Evolutionary conservation across 768 basidiomycete genomes (phyloP).

Genomic region (Boletus fagicola): DNA sequence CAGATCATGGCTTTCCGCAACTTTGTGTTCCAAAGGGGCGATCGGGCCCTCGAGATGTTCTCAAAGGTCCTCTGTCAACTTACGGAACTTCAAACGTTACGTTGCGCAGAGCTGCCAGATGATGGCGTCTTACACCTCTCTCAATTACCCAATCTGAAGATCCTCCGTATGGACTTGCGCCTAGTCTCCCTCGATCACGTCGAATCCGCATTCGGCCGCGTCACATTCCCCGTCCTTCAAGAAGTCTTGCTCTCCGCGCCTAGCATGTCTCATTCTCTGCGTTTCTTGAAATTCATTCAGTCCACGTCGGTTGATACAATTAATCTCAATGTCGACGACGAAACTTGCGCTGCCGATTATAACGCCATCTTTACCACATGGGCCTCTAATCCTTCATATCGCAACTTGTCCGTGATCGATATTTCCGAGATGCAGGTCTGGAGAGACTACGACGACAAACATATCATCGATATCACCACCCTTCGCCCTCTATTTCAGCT

Average conservation of each 20-base stretch:
- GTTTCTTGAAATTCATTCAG: constrained; percentile 27
- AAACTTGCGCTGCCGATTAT: constrained; percentile 29
- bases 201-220: constrained; percentile 13
- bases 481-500: constrained; percentile 29
- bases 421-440: constrained; percentile 33
- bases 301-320: constrained; percentile 31
- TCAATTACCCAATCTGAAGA: constrained; percentile 20
- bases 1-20: constrained; percentile 32
- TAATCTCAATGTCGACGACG: constrained; percentile 33
- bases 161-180: constrained; percentile 29
- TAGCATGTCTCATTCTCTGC: constrained; percentile 23
- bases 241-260: constrained; percentile 24
- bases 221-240: constrained; percentile 23
- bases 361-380: constrained; percentile 22
- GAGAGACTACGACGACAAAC: constrained; percentile 31
- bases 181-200: constrained; percentile 22
- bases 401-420: constrained; percentile 26
- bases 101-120: constrained; percentile 30
- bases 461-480: constrained; percentile 25
- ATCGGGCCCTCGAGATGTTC: constrained; percentile 24
- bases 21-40: constrained; percentile 27
- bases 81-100: constrained; percentile 22
- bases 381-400: constrained; percentile 24
- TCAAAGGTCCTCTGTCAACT: constrained; percentile 25
- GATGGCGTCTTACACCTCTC: constrained; percentile 23